Conservation (phyloP, 352 stramenopile genomes). For the Phytopythium chamaehyphon region DNA sequence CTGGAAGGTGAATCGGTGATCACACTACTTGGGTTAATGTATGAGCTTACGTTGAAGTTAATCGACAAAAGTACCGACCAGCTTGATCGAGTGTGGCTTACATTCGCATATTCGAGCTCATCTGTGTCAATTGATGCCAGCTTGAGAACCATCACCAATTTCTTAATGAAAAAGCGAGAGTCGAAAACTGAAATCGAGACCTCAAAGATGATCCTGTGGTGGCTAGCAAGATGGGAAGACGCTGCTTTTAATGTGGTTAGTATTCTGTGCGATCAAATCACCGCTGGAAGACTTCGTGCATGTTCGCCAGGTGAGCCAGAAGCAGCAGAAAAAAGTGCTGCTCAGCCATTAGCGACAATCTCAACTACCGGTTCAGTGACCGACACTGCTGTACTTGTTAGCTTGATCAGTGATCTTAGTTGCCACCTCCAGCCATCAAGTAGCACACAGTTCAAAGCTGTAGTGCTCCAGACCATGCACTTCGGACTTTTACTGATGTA, state of each 20-base stretch:
- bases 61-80: conserved; percentile 39
- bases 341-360: conserved; percentile 8
- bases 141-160: conserved; percentile 11
- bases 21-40: too few relatives aligned
- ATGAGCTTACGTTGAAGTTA: conserved; percentile 44
- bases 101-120: conserved; percentile 35
- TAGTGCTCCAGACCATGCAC: background rate
- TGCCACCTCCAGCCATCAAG: conserved; percentile 16
- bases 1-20: too few relatives aligned
- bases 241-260: conserved; percentile 39
- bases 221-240: conserved; percentile 59
- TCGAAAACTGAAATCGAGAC: conserved; percentile 30
- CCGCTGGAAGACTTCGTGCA: background rate
- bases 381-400: conserved; percentile 20
- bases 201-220: conserved; percentile 56
- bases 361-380: conserved; percentile 9
- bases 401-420: conserved; percentile 17
- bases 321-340: background rate
- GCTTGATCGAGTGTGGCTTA: conserved; percentile 67
- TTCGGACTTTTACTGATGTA: background rate
- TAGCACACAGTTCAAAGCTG: conserved; percentile 4
- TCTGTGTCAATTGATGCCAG: conserved; percentile 6
- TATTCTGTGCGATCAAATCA: conserved; percentile 10
- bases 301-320: background rate
- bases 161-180: conserved; percentile 49